These are phyloP conservation scores for Paramecium biaurelia DNA, from an alignment of 73 alveolate genomes.

Conservation along the genomic window DNA sequence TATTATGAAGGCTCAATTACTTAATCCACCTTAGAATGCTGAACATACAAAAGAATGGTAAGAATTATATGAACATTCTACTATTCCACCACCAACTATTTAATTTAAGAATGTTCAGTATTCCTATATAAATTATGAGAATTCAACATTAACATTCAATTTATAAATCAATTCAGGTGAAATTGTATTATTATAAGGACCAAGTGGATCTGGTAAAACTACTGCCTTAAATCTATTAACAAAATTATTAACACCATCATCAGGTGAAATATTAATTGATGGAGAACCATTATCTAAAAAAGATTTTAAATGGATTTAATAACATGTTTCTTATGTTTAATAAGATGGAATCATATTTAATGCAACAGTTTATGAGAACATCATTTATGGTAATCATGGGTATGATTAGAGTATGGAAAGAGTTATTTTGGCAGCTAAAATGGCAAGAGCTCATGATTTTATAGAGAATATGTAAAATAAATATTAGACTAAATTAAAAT, in stretches of 20 bases:
- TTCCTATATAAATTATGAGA: background rate
- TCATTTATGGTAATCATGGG: constrained; percentile 60
- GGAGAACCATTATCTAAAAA: constrained; percentile 38
- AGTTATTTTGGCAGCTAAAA: constrained; percentile 57
- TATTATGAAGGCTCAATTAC: background rate
- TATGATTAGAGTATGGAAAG: constrained; percentile 48
- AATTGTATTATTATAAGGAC: constrained; percentile 42
- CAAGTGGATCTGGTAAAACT: constrained; percentile 57
- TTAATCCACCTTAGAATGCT: background rate
- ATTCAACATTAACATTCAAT: background rate
- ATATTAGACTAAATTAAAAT: constrained; percentile 9
- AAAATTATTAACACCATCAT: background rate
- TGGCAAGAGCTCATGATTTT: constrained; percentile 63
- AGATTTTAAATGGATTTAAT: constrained; percentile 53
- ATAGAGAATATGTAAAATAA: constrained; percentile 32
- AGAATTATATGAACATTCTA: background rate
- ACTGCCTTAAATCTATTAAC: constrained; percentile 53
- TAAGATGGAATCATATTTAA: constrained; percentile 60
- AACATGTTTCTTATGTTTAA: constrained; percentile 50
- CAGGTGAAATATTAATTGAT: constrained; percentile 52
- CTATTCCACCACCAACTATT: constrained; percentile 46
- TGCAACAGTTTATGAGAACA: constrained; percentile 52
- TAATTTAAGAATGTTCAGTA: background rate
- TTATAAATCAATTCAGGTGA: constrained; percentile 40
- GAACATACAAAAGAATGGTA: background rate